Evolutionary conservation across 768 basidiomycete species (phyloP).

Genomic region (Hygrophoropsis aurantiaca): DNA sequence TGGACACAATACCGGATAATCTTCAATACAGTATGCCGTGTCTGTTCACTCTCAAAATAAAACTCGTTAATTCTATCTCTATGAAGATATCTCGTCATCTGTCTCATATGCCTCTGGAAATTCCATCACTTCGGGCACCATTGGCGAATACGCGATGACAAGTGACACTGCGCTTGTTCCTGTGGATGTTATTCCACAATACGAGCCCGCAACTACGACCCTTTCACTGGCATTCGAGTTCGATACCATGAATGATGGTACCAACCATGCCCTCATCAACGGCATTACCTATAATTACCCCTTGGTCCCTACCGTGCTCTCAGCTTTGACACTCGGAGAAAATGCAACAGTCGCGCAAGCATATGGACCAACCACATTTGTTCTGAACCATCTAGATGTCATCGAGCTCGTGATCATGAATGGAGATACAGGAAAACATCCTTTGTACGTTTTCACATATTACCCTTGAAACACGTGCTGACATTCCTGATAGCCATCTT

Average conservation of each 20-base stretch:
- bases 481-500: constrained; percentile 56
- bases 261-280: constrained; percentile 75
- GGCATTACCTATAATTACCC: constrained; percentile 60
- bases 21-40: constrained; percentile 64
- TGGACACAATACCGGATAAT: constrained; percentile 68
- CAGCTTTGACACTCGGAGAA: constrained; percentile 64
- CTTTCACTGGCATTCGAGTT: constrained; percentile 72
- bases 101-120: constrained; percentile 64
- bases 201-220: constrained; percentile 43
- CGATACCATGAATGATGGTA: constrained; percentile 78
- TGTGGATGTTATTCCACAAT: constrained; percentile 46
- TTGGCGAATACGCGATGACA: constrained; percentile 58
- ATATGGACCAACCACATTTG: constrained; percentile 74
- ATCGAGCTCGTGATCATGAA: constrained; percentile 73
- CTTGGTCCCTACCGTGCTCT: constrained; percentile 70
- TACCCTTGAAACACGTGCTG: neutral
- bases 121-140: constrained; percentile 45
- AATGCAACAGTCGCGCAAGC: constrained; percentile 59
- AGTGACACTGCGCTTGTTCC: constrained; percentile 68
- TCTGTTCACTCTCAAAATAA: no score
- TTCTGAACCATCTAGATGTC: constrained; percentile 66
- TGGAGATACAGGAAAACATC: constrained; percentile 70
- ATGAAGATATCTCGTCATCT: constrained; percentile 79
- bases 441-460: constrained; percentile 52
- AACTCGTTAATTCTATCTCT: no score